Base-by-base conservation (phyloP, 2,329 filamentous ascomycete genomes). In the Ascochyta lentis region DNA sequence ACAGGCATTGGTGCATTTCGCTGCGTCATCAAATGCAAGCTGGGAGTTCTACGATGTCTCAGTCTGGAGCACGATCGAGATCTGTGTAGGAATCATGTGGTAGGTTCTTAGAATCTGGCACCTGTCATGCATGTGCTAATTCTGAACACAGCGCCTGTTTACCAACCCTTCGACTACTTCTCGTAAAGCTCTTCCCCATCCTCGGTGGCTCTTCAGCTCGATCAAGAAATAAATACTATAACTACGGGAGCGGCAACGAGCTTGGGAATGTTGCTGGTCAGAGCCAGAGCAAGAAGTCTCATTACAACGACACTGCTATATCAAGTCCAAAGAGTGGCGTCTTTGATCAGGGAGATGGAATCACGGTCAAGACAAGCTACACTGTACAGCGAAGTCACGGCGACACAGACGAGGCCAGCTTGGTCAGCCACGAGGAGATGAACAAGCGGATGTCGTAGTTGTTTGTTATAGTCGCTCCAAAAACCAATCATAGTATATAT, bases 61-160 rank as follows among this genome's bases (percentile, higher is more conserved):
- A 1, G 71, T 75, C 41, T 80, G 78, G 78, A 76, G 72, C 33
- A 71, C 73, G 3, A 69, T 79, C 9, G 78, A 80, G 61, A 72
- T 77, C 34, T 69, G 77, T 58, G 73, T 79, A 1, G 77, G 77
- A 15, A 77, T 80, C 44, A 75, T 80, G 48, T 79, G 65, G 61
- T 64, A 53, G 46, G 60, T 54, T 16, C 4, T 6, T 16, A 41
- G 24, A 10, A 4, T 24, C 10, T 6, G n/a, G 13, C 5, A 7
- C 0, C 13, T 23, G 6, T 7, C 31, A 42, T 19, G 3, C 9
- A 9, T 19, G 6, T 19, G 24, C 50, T 53, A 15, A 55, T 9
- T 15, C 24, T 16, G 19, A 19, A 9, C 7, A 31, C 31, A 66
- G 77, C 50, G 76, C 76, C 10, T 78, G 78, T 60, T 74, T 80